A percentile compares a stretch with the other conserved stretches of the same genome.
Evolutionary conservation across 164 flowering plant genomes (phyloP).

Genomic region (Platanus orientalis): DNA sequence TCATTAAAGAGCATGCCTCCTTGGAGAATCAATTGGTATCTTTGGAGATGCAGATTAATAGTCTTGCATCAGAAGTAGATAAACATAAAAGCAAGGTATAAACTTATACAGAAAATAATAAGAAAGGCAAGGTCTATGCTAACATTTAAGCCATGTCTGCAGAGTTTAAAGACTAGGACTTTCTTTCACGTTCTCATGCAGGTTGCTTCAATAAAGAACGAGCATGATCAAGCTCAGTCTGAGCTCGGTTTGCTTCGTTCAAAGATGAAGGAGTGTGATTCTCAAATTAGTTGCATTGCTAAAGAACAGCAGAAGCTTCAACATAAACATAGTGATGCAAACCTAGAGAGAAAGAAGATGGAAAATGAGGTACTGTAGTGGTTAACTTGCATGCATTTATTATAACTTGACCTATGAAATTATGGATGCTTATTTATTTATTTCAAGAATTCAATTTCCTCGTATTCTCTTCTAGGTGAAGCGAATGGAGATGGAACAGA

Average conservation of each 20-base stretch:
- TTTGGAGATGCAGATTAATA: slow-evolving; percentile 43
- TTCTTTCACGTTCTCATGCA: slow-evolving; percentile 16
- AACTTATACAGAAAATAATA: not conserved
- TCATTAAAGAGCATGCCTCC: slow-evolving; percentile 54
- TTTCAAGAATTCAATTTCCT: not conserved
- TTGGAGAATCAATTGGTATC: slow-evolving; percentile 61
- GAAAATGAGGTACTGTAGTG: slow-evolving; percentile 77
- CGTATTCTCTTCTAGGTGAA: slow-evolving; percentile 48
- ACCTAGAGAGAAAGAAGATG: slow-evolving; percentile 78
- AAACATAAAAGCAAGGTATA: slow-evolving; percentile 56
- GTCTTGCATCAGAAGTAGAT: slow-evolving; percentile 55
- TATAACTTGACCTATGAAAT: not conserved
- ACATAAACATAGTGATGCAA: slow-evolving; percentile 59
- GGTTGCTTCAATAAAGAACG: slow-evolving; percentile 50
- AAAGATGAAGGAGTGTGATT: slow-evolving; percentile 90
- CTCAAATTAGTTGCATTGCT: slow-evolving; percentile 59
- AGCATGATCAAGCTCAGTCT: slow-evolving; percentile 54
- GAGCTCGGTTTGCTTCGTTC: slow-evolving; percentile 52
- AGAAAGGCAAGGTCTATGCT: not conserved
- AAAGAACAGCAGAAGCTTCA: slow-evolving; percentile 84
- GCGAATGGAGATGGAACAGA: slow-evolving; percentile 89
- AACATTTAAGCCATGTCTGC: not conserved
- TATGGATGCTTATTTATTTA: not conserved
- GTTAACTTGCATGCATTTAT: not conserved
- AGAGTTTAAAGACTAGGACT: not conserved